These are phyloP conservation scores for Acer yangbiense DNA, from an alignment of 345 rosid genomes.

Conservation along the genomic window DNA sequence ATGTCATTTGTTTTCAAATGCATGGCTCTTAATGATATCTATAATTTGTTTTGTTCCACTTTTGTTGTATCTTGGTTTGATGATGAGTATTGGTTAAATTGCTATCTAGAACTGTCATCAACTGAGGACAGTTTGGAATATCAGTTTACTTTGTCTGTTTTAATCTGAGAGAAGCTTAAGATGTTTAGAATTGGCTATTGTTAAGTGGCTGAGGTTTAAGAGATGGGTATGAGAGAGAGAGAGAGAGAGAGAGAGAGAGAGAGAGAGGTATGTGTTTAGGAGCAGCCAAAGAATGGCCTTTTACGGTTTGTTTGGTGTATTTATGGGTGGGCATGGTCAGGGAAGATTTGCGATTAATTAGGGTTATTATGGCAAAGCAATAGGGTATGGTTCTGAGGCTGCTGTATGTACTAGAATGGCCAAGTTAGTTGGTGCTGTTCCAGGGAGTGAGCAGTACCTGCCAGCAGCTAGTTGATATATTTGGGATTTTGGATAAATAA, in stretches of 20 bases:
- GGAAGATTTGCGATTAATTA: background rate
- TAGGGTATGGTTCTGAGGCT: background rate
- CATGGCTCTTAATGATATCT: too few species aligned
- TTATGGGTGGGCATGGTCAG: background rate
- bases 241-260: too few species aligned
- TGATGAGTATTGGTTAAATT: too few species aligned
- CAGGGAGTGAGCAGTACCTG: background rate
- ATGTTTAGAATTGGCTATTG: background rate
- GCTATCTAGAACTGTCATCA: too few species aligned
- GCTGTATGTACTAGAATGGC: background rate
- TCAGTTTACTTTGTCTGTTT: too few species aligned
- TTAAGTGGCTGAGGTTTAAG: constrained; percentile 2
- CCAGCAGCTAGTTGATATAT: background rate
- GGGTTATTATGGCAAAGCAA: too few species aligned
- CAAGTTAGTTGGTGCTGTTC: constrained; percentile 1
- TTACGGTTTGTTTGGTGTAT: background rate
- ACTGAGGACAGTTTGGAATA: too few species aligned
- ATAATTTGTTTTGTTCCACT: too few species aligned
- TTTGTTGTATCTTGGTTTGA: too few species aligned
- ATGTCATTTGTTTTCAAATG: too few species aligned
- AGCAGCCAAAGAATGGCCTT: background rate
- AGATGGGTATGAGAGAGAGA: background rate
- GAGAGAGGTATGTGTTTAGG: background rate
- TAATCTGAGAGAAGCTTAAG: background rate
- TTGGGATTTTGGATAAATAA: background rate